Conservation (phyloP, 352 stramenopile species). For the Globisporangium irregulare region DNA sequence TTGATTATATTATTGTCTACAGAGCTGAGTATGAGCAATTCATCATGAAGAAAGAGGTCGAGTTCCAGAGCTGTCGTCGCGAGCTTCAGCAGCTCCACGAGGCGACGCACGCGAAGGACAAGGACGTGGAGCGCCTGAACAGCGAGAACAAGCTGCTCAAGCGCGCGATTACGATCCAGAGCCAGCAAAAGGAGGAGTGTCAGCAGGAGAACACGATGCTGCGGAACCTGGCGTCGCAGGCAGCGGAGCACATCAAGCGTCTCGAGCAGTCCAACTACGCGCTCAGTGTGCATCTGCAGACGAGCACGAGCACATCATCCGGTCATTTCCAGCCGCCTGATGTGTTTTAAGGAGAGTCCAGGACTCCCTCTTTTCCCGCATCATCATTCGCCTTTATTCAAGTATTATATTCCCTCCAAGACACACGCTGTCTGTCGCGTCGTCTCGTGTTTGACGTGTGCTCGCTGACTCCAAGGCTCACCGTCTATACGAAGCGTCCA, state of each 20-base stretch:
- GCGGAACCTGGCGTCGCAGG: slow-evolving; percentile 69
- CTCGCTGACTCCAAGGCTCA: neutral
- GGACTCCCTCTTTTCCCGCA: neutral
- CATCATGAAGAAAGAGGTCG: slow-evolving; percentile 75
- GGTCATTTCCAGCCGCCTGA: slow-evolving; percentile 52
- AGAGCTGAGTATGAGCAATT: slow-evolving; percentile 80
- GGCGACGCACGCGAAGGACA: slow-evolving; percentile 36
- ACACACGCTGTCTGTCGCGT: neutral
- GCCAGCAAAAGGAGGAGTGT: slow-evolving; percentile 84
- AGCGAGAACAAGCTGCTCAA: slow-evolving; percentile 86
- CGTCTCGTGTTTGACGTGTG: too few species aligned
- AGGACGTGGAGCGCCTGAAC: slow-evolving; percentile 58
- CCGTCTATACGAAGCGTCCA: neutral
- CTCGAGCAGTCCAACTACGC: slow-evolving; percentile 88
- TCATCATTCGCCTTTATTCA: neutral
- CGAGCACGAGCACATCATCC: slow-evolving; percentile 49
- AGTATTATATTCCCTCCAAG: slow-evolving; percentile 10
- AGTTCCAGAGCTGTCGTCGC: slow-evolving; percentile 58
- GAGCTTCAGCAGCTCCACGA: slow-evolving; percentile 53
- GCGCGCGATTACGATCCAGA: slow-evolving; percentile 83
- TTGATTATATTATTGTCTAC: neutral
- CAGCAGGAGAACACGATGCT: slow-evolving; percentile 71
- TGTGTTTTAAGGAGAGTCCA: slow-evolving; percentile 47
- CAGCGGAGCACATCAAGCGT: slow-evolving; percentile 82
- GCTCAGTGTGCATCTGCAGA: slow-evolving; percentile 81